A percentile compares a stretch with the other conserved stretches of the same genome.
phyloP scores from a whole-genome alignment of 202 grass and related monocot genomes.

The Setaria viridis region DNA sequence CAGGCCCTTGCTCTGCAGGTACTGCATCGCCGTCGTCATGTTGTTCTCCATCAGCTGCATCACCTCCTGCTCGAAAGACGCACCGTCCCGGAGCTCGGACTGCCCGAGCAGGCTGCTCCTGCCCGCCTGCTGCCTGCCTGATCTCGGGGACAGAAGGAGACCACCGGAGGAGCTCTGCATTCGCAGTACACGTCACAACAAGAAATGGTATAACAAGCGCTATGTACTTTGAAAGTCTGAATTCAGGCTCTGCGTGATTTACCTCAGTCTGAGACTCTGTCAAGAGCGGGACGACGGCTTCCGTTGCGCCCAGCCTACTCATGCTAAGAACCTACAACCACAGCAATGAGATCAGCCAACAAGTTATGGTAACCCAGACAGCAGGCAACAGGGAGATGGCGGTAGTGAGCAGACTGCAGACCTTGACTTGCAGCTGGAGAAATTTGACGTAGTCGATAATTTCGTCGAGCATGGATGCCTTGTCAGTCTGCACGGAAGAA shows the following conservation, averaged over 20 bases:
- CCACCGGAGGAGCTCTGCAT: slow-evolving; percentile 47
- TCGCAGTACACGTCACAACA: background rate
- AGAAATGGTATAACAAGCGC: background rate
- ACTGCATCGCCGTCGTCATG: slow-evolving; percentile 86
- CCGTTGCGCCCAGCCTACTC: slow-evolving; percentile 81
- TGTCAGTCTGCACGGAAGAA: slow-evolving; percentile 63
- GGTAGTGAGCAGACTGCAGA: slow-evolving; percentile 46
- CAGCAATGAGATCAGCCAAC: slow-evolving; percentile 7
- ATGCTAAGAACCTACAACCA: slow-evolving; percentile 85
- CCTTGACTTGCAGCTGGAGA: slow-evolving; percentile 93
- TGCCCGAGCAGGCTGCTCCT: background rate
- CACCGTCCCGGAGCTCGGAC: slow-evolving; percentile 46
- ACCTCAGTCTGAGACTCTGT: slow-evolving; percentile 70
- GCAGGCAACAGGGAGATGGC: background rate
- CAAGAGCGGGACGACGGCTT: slow-evolving; percentile 81
- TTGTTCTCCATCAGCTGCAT: slow-evolving; percentile 78
- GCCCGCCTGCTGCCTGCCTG: background rate
- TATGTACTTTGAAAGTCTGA: background rate
- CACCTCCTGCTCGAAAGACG: slow-evolving; percentile 73
- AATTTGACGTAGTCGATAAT: slow-evolving; percentile 95
- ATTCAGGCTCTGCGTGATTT: background rate
- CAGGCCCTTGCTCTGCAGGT: slow-evolving; percentile 84
- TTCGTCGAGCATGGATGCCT: slow-evolving; percentile 91
- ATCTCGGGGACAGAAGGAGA: slow-evolving; percentile 37
- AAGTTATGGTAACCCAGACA: background rate